Evolutionary conservation across 129 eudicot species (phyloP), one percentile per base, ranked within the genome.

Genomic region (Solidago caesia): DNA sequence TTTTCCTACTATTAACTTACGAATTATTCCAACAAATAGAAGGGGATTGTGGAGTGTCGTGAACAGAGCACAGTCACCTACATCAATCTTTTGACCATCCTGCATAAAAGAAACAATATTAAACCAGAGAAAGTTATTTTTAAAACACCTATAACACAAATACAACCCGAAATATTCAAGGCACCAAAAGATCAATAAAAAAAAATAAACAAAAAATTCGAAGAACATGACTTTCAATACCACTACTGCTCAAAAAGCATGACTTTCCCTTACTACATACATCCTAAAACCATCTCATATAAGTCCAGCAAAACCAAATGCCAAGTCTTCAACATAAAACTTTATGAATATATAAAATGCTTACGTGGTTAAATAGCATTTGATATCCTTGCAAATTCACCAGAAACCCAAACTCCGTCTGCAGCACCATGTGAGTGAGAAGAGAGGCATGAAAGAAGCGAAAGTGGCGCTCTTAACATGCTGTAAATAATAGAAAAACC

Each of bases 61-160:
- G 71, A 87, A 88, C 70, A 94, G 91, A 62, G 93, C 98, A 84
- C 93, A 88, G 79, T 94, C 93, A 27, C 97, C 91, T 73, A 94
- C 85, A 71, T 63, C 70, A 66, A 90, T 88, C 75, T 80, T 88
- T 75, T 86, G 86, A 60, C 86, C 93, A 77, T 80, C 93, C 98
- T 91, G 84, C 77, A 68, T 26, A 59, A 46, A 67, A 14, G 49
- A 68, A 44, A 27, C 66, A 11, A 21, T 58, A 33, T 60, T 46
- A 33, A 60, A 33, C 21, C 58, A 49, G 4, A 41, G 14, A 11
- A 51, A 14, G 9, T 43, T 64, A 44, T 48, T 21, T 15, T 59
- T 29, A 77, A 33, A n/a, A 33, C 26, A 2, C 27, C 49, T 27
- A 66, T 0, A 67, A 15, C 13, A 68, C 45, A 1, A 27, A 14